phyloP scores from a whole-genome alignment of 768 basidiomycete genomes.

The Lactarius pseudohatsudake region DNA sequence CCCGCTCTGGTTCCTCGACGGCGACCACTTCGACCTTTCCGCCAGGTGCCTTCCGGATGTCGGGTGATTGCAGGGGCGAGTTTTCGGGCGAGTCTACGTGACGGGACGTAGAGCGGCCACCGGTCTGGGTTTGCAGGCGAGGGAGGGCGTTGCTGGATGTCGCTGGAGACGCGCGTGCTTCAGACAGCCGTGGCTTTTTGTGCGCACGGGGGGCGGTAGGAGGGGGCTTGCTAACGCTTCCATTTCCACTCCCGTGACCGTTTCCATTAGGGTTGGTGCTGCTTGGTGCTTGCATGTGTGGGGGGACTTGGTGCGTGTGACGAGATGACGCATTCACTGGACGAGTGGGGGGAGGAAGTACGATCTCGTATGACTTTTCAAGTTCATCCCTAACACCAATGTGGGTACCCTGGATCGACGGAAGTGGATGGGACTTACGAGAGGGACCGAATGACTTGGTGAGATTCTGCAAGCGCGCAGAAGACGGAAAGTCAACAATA shows the following conservation, averaged over 20 bases:
- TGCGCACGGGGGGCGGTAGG: conserved; percentile 81
- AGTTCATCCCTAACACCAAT: conserved; percentile 59
- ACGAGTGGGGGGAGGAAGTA: conserved; percentile 47
- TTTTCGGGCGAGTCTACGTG: conserved; percentile 28
- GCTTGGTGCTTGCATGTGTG: conserved; percentile 31
- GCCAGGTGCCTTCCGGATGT: conserved; percentile 24
- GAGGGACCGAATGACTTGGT: conserved; percentile 64
- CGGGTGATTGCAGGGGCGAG: conserved; percentile 29
- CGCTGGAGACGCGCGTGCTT: conserved; percentile 35
- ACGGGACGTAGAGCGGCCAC: conserved; percentile 23
- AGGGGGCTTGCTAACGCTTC: conserved; percentile 46
- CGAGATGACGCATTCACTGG: conserved; percentile 42
- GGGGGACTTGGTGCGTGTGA: conserved; percentile 42
- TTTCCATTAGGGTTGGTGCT: conserved; percentile 33
- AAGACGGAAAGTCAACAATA: conserved; percentile 11
- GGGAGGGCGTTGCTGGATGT: conserved; percentile 26
- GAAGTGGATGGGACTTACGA: conserved; percentile 53
- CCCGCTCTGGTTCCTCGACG: conserved; percentile 48
- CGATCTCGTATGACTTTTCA: conserved; percentile 71
- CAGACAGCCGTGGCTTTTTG: conserved; percentile 76
- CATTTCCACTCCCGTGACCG: conserved; percentile 32
- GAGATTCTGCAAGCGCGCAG: conserved; percentile 57
- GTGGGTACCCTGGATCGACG: conserved; percentile 19
- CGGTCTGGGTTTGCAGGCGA: conserved; percentile 25
- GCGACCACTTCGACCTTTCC: conserved; percentile 50